Evolutionary conservation across 177 flowering plant genomes (phyloP), one percentile per base, ranked within the genome.

Genomic region (Vitis hybrid): DNA sequence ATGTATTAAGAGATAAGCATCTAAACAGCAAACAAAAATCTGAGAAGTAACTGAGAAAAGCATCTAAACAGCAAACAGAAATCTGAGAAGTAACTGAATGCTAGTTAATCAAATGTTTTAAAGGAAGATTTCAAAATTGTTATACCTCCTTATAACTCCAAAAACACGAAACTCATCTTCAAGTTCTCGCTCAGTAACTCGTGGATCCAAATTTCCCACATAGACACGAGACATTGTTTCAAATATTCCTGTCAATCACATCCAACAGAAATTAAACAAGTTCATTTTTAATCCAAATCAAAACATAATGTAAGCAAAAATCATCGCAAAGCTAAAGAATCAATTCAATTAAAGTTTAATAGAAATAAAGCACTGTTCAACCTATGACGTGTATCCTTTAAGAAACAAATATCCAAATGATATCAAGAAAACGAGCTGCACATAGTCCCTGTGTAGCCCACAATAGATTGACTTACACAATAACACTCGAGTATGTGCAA

Each of bases 101-200:
- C 14, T 3, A 30, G 17, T 6, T 12, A 32, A 68, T 1, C 10
- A 49, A 8, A 4, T 30, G 2, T 52, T 10, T 56, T 11, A 45
- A 4, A 21, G 12, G 13, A 63, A 2, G 3, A 55, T n/a, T 5
- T 18, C 13, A 34, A 49, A 65, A 19, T 10, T 64, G 9, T 60
- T 51, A 4, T 72, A 89, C 93, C 88, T 89, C 70, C 85, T 69
- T 45, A 89, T 80, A 56, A 79, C 85, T 64, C 93, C 93, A 67
- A 73, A 89, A 0, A 62, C 79, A 30, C 91, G 85, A 74, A 89
- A 89, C 71, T 87, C 93, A 74, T 87, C 90, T 72, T 89, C 91
- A 15, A 89, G 89, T 32, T 87, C 89, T 21, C 88, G 78, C 70
- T 89, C 91, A 65, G 88, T 59, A 11, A 87, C 89, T 12, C 88